Conservation (phyloP, 352 stramenopile species). For the Thalassiosira livingstoniorum region DNA sequence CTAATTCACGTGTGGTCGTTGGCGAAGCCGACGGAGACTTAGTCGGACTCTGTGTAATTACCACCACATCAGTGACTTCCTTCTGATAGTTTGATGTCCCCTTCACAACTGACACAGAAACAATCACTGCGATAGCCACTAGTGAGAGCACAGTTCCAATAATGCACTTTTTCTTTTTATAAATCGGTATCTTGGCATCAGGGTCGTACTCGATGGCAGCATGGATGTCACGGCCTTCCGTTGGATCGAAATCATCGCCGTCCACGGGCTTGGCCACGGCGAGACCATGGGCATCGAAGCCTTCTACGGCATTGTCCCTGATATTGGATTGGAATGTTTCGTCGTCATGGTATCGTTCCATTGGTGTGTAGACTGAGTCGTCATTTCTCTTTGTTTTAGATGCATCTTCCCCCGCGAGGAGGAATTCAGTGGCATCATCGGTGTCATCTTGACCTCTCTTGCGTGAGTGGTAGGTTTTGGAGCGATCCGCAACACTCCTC, state of each 20-base stretch:
- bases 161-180: conserved; percentile 56
- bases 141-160: conserved; percentile 53
- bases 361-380: no score
- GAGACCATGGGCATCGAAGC: conserved; percentile 10
- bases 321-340: no score
- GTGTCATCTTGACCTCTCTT: no score
- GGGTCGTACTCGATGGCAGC: conserved; percentile 71
- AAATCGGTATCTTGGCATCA: conserved; percentile 66
- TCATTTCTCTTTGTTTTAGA: no score
- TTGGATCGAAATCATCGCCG: conserved; percentile 41
- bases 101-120: conserved; percentile 29
- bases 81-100: conserved; percentile 2
- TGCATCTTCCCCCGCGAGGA: no score
- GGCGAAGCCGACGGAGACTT: not conserved
- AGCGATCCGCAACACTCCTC: no score
- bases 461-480: no score
- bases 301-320: no score
- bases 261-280: conserved; percentile 58
- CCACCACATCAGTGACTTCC: not conserved
- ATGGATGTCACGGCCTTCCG: conserved; percentile 50
- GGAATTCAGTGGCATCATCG: no score
- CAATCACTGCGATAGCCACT: conserved; percentile 37
- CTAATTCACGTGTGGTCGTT: not conserved
- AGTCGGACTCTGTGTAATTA: not conserved
- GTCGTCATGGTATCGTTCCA: no score